A percentile compares a stretch with the other conserved stretches of the same genome.
Evolutionary conservation across 2,329 filamentous ascomycete species (phyloP).

Genomic region (Sporothrix protearum): DNA sequence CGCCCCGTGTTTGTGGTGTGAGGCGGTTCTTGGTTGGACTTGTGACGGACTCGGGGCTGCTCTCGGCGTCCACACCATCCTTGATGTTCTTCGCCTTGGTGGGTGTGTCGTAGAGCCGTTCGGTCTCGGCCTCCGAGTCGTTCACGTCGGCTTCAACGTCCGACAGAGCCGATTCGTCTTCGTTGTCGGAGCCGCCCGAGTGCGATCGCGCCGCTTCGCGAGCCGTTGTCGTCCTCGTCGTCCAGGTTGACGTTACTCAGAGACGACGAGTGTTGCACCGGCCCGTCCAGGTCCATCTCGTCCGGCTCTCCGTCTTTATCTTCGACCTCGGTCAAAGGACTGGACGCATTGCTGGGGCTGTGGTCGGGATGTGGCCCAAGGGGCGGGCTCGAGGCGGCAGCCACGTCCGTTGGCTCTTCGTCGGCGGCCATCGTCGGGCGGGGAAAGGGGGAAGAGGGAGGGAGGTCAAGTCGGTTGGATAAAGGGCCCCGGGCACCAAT

Average conservation of each 20-base stretch:
- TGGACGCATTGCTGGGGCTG: constrained; percentile 72
- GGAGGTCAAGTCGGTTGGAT: background rate
- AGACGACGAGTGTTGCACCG: constrained; percentile 33
- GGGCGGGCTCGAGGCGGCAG: constrained; percentile 49
- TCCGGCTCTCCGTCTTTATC: constrained; percentile 71
- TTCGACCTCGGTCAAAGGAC: constrained; percentile 88
- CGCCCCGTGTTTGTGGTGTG: constrained; percentile 19
- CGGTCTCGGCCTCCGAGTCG: constrained; percentile 86
- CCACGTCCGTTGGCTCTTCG: constrained; percentile 48
- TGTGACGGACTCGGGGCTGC: constrained; percentile 52
- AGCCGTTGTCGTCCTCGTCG: constrained; percentile 25
- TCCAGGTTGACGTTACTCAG: constrained; percentile 29
- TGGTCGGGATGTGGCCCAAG: constrained; percentile 46
- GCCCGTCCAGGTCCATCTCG: constrained; percentile 48
- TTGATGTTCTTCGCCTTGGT: constrained; percentile 47
- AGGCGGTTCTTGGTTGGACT: constrained; percentile 31
- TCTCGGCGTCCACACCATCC: constrained; percentile 35
- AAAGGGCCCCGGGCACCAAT: background rate
- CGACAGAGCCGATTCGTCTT: constrained; percentile 49
- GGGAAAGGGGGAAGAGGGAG: background rate
- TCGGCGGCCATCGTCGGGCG: constrained; percentile 48
- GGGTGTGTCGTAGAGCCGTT: constrained; percentile 87
- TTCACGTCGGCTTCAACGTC: constrained; percentile 49
- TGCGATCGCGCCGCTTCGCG: constrained; percentile 27
- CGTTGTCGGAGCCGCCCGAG: constrained; percentile 30